Base-by-base conservation (phyloP, 495 filamentous ascomycete genomes). In the Daldinia concentrica region DNA sequence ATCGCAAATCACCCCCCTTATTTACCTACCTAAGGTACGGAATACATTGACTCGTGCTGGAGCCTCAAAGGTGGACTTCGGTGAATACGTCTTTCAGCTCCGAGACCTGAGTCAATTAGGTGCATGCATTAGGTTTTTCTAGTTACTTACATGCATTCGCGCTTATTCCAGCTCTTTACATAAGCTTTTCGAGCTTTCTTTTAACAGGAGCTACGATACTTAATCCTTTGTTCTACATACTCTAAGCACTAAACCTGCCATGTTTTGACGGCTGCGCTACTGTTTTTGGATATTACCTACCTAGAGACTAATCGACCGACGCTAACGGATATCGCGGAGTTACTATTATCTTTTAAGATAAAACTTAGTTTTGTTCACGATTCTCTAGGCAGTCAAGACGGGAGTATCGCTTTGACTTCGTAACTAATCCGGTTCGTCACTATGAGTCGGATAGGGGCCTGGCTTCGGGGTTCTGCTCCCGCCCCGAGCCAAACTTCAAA, bases 391-490 rank as follows among this genome's bases (percentile, higher is more conserved):
- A 19, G 15, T 12, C 12, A 54, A 19, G 43, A 58, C 58, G 22
- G 22, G 37, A 6, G 17, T 22, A 17, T 37, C 27, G 1, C 24
- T 43, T 55, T 14, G 52, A 26, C n/a, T 2, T 52, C 22, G 4
- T 51, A 58, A 9, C 37, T 43, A 11, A 36, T 32, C 14, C 11
- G 39, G 43, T 24, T 41, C 22, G 43, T 54, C 58, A 64, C 29
- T 43, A 78, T 78, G 75, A 77, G 75, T 74, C 68, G 74, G 48
- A 56, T 79, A 14, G 64, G 76, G 29, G 30, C 63, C 22, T 80
- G 76, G 78, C 70, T 80, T 54, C 72, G 76, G 64, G 75, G 73
- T 19, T 66, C 74, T 22, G 54, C 70, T 62, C 58, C 76, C n/a
- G 73, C 75, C 32, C 26, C 70, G 17, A 64, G 34, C 57, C 66